phyloP scores from a whole-genome alignment of 1,284 basidiomycete species.

The Trametes pubescens region DNA sequence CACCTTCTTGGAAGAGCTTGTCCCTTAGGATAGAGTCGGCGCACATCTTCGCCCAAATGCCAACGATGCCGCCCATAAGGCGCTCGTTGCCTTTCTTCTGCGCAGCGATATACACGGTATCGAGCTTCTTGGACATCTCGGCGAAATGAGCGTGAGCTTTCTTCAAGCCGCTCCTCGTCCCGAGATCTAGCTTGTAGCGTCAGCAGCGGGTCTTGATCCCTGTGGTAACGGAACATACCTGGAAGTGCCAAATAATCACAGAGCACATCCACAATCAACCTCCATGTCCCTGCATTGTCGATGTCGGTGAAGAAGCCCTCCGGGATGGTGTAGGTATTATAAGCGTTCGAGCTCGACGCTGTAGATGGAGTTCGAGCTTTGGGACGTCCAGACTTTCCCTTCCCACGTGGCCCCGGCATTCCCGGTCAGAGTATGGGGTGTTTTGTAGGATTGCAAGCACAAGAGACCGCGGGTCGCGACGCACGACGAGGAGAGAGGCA shows the following conservation, averaged over 20 bases:
- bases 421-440: background rate
- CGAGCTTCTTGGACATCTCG: constrained; percentile 56
- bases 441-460: background rate
- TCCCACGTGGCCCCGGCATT: constrained; percentile 29
- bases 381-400: constrained; percentile 10
- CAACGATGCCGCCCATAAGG: constrained; percentile 59
- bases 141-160: constrained; percentile 65
- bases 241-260: constrained; percentile 61
- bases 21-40: constrained; percentile 64
- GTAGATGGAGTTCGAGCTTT: constrained; percentile 12
- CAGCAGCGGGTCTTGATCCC: background rate
- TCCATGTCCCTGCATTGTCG: constrained; percentile 60
- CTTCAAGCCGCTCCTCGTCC: constrained; percentile 63
- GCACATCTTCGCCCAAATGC: constrained; percentile 70
- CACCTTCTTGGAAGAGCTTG: constrained; percentile 64
- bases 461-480: background rate
- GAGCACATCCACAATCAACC: constrained; percentile 52
- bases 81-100: constrained; percentile 37
- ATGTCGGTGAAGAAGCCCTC: constrained; percentile 51
- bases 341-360: constrained; percentile 9
- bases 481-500: background rate
- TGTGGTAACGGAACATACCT: constrained; percentile 45
- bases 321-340: constrained; percentile 21
- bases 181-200: constrained; percentile 53
- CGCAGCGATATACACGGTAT: constrained; percentile 40